Conservation (phyloP, 208 protist species). For the Acanthamoeba rhysodes region DNA sequence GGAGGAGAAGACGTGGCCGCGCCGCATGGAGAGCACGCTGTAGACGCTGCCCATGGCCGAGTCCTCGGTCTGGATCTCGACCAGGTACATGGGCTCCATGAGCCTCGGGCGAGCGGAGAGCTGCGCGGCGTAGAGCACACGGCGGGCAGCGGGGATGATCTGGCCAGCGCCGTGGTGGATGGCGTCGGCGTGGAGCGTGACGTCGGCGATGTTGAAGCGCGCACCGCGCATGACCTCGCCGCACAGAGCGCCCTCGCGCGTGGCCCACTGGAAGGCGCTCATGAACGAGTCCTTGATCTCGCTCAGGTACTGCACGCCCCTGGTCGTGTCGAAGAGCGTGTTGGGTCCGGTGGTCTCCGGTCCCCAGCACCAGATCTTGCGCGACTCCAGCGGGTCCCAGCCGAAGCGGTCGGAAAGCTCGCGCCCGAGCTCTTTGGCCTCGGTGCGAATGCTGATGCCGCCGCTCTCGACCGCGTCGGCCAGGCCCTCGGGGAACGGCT, state of each 20-base stretch:
- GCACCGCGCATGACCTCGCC: slow-evolving; percentile 98
- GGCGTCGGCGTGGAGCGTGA: slow-evolving; percentile 98
- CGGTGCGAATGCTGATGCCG: slow-evolving; percentile 91
- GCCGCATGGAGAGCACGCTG: slow-evolving; percentile 95
- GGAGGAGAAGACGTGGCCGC: slow-evolving; percentile 98
- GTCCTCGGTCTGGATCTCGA: slow-evolving; percentile 96
- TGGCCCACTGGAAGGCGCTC: slow-evolving; percentile 97
- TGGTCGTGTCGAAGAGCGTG: slow-evolving; percentile 98
- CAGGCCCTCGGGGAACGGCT: slow-evolving; percentile 95
- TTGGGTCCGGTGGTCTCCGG: slow-evolving; percentile 98
- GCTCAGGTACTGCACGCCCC: slow-evolving; percentile 98
- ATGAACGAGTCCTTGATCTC: slow-evolving; percentile 99
- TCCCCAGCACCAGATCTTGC: slow-evolving; percentile 99
- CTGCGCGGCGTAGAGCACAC: slow-evolving; percentile 96
- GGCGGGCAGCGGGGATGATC: slow-evolving; percentile 97
- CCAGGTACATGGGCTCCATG: slow-evolving; percentile 98
- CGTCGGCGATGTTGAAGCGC: slow-evolving; percentile 97
- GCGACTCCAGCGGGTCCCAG: slow-evolving; percentile 95
- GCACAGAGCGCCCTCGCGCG: slow-evolving; percentile 96
- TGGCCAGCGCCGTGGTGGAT: slow-evolving; percentile 99
- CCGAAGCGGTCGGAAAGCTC: slow-evolving; percentile 94
- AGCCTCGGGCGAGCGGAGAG: slow-evolving; percentile 95
- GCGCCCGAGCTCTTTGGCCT: slow-evolving; percentile 95
- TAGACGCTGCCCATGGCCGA: slow-evolving; percentile 97
- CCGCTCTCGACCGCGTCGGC: slow-evolving; percentile 96